Evolutionary conservation across 495 filamentous ascomycete genomes (phyloP).

Genomic region (Aspergillus affinis): DNA sequence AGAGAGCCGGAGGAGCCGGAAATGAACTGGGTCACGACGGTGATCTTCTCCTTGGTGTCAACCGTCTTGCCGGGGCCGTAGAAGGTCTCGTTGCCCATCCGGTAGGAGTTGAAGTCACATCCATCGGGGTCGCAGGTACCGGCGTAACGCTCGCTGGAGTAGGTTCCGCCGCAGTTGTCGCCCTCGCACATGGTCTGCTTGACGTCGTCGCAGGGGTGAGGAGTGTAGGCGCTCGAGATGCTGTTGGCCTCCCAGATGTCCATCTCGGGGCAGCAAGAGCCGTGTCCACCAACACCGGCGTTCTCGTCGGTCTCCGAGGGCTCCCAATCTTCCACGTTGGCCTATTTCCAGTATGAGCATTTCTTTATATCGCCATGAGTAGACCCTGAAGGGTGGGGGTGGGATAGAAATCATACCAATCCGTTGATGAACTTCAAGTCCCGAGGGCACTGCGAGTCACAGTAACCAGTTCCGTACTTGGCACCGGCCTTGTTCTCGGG

Average conservation of each 20-base stretch:
- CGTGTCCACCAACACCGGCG: conserved; percentile 55
- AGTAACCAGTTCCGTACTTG: conserved; percentile 69
- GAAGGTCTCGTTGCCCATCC: conserved; percentile 59
- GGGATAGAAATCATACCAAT: conserved; percentile 20
- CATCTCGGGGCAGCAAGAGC: conserved; percentile 70
- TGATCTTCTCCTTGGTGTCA: conserved; percentile 61
- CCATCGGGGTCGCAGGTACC: conserved; percentile 70
- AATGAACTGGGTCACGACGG: conserved; percentile 69
- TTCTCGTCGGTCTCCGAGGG: conserved; percentile 55
- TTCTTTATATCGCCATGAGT: background rate
- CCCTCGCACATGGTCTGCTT: conserved; percentile 58
- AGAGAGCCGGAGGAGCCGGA: conserved; percentile 52
- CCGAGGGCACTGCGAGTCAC: conserved; percentile 66
- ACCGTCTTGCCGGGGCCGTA: conserved; percentile 59
- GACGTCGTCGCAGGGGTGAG: conserved; percentile 59
- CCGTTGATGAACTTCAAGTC: conserved; percentile 67
- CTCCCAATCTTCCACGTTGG: conserved; percentile 58
- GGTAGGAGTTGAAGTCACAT: conserved; percentile 76
- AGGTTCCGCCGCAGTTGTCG: conserved; percentile 51
- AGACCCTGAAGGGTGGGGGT: no score
- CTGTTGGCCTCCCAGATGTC: conserved; percentile 71
- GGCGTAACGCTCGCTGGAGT: conserved; percentile 35
- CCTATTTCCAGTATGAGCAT: conserved; percentile 25
- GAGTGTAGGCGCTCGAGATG: conserved; percentile 53
- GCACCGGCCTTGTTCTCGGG: conserved; percentile 63